Conservation (phyloP, 805 yeast genomes). For the Teunomyces kruisii region DNA sequence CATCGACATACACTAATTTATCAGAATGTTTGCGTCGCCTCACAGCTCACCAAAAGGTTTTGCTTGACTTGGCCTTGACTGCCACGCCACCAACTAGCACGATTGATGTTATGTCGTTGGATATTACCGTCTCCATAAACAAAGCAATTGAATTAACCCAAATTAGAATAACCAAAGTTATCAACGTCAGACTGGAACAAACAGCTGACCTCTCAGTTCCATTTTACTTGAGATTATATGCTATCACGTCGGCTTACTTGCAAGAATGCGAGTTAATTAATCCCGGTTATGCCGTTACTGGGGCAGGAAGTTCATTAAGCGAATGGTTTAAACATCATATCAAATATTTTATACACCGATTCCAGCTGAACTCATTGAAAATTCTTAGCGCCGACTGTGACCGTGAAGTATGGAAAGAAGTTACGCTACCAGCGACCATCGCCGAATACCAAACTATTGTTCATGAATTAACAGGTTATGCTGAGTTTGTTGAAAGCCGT, state of each 20-base stretch:
- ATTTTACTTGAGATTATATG: conserved; percentile 66
- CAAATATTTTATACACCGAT: conserved; percentile 53
- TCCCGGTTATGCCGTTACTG: conserved; percentile 59
- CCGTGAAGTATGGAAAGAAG: conserved; percentile 78
- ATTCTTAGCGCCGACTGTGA: conserved; percentile 53
- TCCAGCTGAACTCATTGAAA: conserved; percentile 52
- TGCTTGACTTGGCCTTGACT: conserved; percentile 65
- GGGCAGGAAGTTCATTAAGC: conserved; percentile 51
- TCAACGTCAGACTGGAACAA: conserved; percentile 74
- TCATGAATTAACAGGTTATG: conserved; percentile 24
- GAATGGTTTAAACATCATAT: conserved; percentile 69
- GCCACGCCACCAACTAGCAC: conserved; percentile 22
- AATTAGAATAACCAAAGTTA: conserved; percentile 70
- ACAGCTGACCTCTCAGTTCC: conserved; percentile 55
- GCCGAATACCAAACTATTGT: conserved; percentile 21
- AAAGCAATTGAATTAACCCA: conserved; percentile 72
- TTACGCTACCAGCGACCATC: conserved; percentile 47
- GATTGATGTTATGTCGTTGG: conserved; percentile 56
- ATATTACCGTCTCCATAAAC: conserved; percentile 63
- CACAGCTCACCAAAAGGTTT: conserved; percentile 72
- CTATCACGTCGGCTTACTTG: conserved; percentile 66
- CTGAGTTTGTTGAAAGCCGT: conserved; percentile 20
- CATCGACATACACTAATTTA: conserved; percentile 56
- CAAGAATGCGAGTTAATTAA: conserved; percentile 82
- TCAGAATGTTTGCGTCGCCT: conserved; percentile 75